A percentile compares a stretch with the other conserved stretches of the same genome.
phyloP scores from a whole-genome alignment of 1,284 basidiomycete species.

The Leucoagaricus sp. region DNA sequence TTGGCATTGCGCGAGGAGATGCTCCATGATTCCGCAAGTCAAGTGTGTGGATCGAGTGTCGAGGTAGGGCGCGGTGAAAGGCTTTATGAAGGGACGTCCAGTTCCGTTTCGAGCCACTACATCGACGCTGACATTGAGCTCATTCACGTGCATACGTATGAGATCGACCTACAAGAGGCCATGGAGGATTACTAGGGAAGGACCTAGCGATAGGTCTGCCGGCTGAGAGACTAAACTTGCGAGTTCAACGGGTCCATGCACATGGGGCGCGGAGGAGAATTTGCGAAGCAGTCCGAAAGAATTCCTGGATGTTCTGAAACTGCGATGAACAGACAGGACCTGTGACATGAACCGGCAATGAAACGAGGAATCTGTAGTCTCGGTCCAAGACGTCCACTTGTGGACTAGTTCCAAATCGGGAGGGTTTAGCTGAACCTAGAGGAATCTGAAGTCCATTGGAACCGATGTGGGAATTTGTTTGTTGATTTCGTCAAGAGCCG shows the following conservation, averaged over 20 bases:
- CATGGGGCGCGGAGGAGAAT: neutral
- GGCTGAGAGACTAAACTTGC: neutral
- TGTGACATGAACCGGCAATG: neutral
- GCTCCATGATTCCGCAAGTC: constrained; percentile 85
- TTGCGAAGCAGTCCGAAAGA: neutral
- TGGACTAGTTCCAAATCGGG: too few relatives aligned
- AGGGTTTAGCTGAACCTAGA: too few relatives aligned
- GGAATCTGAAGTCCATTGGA: too few relatives aligned
- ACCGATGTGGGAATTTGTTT: too few relatives aligned
- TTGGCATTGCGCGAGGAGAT: constrained; percentile 70
- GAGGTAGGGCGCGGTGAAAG: constrained; percentile 55
- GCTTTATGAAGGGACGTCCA: constrained; percentile 77
- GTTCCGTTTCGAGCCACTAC: constrained; percentile 81
- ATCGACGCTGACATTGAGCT: too few relatives aligned
- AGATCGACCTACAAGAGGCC: constrained; percentile 59
- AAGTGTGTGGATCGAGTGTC: constrained; percentile 72
- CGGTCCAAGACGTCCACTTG: too few relatives aligned
- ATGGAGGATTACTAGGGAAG: constrained; percentile 63
- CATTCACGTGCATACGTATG: neutral
- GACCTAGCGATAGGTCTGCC: neutral
- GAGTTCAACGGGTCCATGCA: constrained; percentile 1
- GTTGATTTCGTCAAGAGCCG: too few relatives aligned
- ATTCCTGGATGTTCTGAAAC: neutral
- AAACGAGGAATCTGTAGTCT: too few relatives aligned
- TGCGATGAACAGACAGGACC: neutral